Evolutionary conservation across 805 yeast species (phyloP).

Genomic region (Wickerhamomyces pijperi): DNA sequence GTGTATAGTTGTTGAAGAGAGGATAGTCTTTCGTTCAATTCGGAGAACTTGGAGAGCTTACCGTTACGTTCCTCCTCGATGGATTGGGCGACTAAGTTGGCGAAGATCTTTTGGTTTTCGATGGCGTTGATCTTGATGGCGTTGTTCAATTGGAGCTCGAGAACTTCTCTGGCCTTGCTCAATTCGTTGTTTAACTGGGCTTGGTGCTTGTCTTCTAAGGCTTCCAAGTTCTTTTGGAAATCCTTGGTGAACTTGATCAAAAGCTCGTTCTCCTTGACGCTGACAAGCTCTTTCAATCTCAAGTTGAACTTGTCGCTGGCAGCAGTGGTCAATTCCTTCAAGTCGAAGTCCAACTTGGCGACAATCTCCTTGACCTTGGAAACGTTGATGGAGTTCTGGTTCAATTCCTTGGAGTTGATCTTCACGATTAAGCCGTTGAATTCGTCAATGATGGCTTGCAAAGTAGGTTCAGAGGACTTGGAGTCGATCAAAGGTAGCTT

Average conservation of each 20-base stretch:
- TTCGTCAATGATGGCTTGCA: slow-evolving; percentile 15
- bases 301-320: slow-evolving; percentile 6
- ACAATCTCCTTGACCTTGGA: slow-evolving; percentile 8
- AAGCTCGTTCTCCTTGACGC: slow-evolving; percentile 38
- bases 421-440: slow-evolving; percentile 14
- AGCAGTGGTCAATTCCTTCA: slow-evolving; percentile 7
- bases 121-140: slow-evolving; percentile 56
- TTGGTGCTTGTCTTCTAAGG: slow-evolving; percentile 48
- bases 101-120: slow-evolving; percentile 59
- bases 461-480: slow-evolving; percentile 19
- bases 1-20: slow-evolving; percentile 45
- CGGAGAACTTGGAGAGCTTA: slow-evolving; percentile 57
- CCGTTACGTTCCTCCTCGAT: slow-evolving; percentile 72
- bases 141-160: slow-evolving; percentile 64
- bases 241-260: slow-evolving; percentile 49
- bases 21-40: slow-evolving; percentile 42
- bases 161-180: slow-evolving; percentile 50
- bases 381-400: slow-evolving; percentile 6
- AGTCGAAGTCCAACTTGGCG: slow-evolving; percentile 12
- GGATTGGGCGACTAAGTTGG: slow-evolving; percentile 41
- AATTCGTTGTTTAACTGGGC: slow-evolving; percentile 52
- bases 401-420: slow-evolving; percentile 14
- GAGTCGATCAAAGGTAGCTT: slow-evolving; percentile 19
- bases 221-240: slow-evolving; percentile 49
- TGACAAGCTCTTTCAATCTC: slow-evolving; percentile 14